Conservation (phyloP, 75 land plant genomes). For the Pseudotsuga menziesii region DNA sequence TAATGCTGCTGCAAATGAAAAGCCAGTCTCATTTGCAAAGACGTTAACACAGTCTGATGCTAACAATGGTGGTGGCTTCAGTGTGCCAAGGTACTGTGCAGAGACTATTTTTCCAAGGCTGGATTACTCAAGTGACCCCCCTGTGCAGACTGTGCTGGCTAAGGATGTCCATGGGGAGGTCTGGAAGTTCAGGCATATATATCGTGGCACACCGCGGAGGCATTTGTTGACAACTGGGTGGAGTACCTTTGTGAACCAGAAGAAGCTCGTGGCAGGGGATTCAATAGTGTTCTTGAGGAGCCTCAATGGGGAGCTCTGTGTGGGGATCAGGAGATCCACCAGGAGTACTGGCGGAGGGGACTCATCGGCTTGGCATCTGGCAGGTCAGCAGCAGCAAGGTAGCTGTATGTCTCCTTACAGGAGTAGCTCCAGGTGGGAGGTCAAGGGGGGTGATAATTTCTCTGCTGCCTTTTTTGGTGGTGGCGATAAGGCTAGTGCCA, state of each 20-base stretch:
- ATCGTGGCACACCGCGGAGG: conserved; percentile 92
- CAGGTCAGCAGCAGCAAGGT: conserved; percentile 14
- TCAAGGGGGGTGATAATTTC: conserved; percentile 20
- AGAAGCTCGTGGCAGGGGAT: conserved; percentile 98
- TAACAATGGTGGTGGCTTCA: conserved; percentile 98
- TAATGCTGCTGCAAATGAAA: conserved; percentile 41
- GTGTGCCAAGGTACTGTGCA: conserved; percentile 96
- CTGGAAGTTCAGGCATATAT: conserved; percentile 97
- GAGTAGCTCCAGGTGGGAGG: conserved; percentile 30
- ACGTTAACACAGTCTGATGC: conserved; percentile 98
- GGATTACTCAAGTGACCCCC: conserved; percentile 86
- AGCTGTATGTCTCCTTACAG: conserved; percentile 21
- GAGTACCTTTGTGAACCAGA: conserved; percentile 98
- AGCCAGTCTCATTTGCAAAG: conserved; percentile 89
- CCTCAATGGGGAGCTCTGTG: conserved; percentile 85
- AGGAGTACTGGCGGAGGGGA: conserved; percentile 54
- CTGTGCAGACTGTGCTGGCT: conserved; percentile 86
- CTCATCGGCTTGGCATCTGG: conserved; percentile 37
- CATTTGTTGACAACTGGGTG: conserved; percentile 97
- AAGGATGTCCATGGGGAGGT: conserved; percentile 93
- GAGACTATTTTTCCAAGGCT: conserved; percentile 94
- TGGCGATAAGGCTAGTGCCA: conserved; percentile 13
- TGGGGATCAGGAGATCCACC: conserved; percentile 85
- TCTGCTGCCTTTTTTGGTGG: conserved; percentile 37
- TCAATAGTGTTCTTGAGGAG: conserved; percentile 90